Percentiles rank a stretch among this genome's conserved stretches.
Conservation (phyloP, 164 flowering plant genomes). For the Tinospora cordifolia region DNA sequence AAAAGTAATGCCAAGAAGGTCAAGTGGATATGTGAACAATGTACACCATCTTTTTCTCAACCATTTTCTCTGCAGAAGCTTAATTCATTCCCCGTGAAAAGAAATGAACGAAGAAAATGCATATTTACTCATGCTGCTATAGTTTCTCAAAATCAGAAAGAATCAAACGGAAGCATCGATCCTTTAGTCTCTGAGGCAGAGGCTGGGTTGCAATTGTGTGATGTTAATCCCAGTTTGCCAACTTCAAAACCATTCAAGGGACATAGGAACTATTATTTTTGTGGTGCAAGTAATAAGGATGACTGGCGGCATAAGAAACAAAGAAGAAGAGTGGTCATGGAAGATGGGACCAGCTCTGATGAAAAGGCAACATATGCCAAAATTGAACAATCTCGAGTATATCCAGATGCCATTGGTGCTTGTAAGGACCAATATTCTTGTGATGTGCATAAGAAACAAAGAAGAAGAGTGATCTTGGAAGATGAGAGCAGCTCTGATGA, state of each 20-base stretch:
- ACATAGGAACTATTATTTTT: neutral
- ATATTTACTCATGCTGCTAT: neutral
- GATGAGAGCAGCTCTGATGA: neutral
- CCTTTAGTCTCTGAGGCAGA: slow-evolving; percentile 7
- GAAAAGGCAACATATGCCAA: neutral
- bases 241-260: neutral
- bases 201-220: slow-evolving; percentile 3
- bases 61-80: slow-evolving; percentile 3
- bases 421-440: neutral
- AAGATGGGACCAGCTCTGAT: neutral
- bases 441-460: slow-evolving; percentile 5
- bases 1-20: slow-evolving; percentile 21
- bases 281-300: too few species aligned
- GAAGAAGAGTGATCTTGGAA: slow-evolving; percentile 8
- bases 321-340: neutral
- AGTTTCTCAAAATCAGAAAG: neutral
- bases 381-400: neutral
- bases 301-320: too few species aligned
- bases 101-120: slow-evolving; percentile 1
- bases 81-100: slow-evolving; percentile 3
- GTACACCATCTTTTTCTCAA: slow-evolving; percentile 20
- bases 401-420: neutral
- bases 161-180: neutral
- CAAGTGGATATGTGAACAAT: slow-evolving; percentile 42
- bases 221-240: neutral